Percentiles rank a stretch among this genome's conserved stretches.
These are phyloP conservation scores for Syzygium grande DNA, from an alignment of 345 rosid species.

Conservation along the genomic window DNA sequence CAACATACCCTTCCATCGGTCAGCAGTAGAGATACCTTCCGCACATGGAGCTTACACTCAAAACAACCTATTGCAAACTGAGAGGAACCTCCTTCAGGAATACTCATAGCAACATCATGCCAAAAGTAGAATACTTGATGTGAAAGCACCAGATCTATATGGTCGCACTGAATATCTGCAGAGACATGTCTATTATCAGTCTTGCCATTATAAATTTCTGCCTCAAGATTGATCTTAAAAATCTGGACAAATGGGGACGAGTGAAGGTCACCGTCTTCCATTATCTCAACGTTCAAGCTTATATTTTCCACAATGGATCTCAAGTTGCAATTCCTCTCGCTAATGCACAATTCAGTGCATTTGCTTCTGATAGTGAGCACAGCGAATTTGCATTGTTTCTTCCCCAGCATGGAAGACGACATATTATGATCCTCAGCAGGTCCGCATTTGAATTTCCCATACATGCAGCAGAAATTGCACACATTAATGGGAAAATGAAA, in stretches of 20 bases:
- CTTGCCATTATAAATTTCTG: conserved; percentile 32
- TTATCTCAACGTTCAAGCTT: conserved; percentile 29
- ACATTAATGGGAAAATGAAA: conserved; percentile 43
- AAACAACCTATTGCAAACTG: conserved; percentile 27
- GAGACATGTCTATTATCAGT: conserved; percentile 18
- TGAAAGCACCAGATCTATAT: conserved; percentile 53
- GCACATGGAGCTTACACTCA: conserved; percentile 37
- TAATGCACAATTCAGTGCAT: conserved; percentile 30
- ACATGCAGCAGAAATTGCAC: conserved; percentile 19
- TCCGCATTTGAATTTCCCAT: conserved; percentile 20
- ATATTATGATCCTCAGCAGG: conserved; percentile 14
- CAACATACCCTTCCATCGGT: conserved; percentile 84
- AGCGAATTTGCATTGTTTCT: conserved; percentile 37
- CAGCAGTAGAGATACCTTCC: conserved; percentile 57
- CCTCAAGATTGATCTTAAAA: conserved; percentile 32
- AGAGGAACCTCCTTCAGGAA: conserved; percentile 46
- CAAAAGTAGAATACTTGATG: conserved; percentile 65
- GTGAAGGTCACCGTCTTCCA: conserved; percentile 23
- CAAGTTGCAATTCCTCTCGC: conserved; percentile 34
- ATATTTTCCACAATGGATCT: conserved; percentile 41
- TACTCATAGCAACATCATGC: conserved; percentile 38
- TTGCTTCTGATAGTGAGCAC: conserved; percentile 34
- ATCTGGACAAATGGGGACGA: conserved; percentile 62
- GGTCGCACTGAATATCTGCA: conserved; percentile 42
- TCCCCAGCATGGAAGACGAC: conserved; percentile 11